Evolutionary conservation across 2,329 filamentous ascomycete species (phyloP).

Genomic region (Lachnellula occidentalis): DNA sequence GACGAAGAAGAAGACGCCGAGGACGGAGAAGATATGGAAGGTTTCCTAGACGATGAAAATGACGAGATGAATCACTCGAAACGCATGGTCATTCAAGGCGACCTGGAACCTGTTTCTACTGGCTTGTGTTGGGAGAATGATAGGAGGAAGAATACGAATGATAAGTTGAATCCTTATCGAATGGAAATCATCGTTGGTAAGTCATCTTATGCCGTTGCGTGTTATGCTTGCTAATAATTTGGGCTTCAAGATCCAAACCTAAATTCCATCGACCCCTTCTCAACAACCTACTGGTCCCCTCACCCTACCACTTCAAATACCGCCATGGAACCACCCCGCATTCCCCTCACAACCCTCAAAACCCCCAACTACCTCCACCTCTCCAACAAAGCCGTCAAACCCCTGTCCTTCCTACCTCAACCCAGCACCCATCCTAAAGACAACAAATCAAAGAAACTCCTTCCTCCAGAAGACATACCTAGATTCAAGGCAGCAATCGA

Average conservation of each 20-base stretch:
- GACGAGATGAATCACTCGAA: slow-evolving; percentile 51
- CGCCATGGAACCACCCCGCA: slow-evolving; percentile 32
- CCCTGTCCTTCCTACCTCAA: slow-evolving; percentile 2
- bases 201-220: neutral
- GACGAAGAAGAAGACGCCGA: slow-evolving; percentile 63
- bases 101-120: slow-evolving; percentile 70
- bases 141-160: slow-evolving; percentile 41
- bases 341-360: slow-evolving; percentile 30
- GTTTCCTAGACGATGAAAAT: slow-evolving; percentile 59
- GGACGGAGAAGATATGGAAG: slow-evolving; percentile 65
- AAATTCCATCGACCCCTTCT: slow-evolving; percentile 77
- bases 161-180: slow-evolving; percentile 53
- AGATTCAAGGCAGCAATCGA: slow-evolving; percentile 64
- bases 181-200: slow-evolving; percentile 61
- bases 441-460: slow-evolving; percentile 23
- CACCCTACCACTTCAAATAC: slow-evolving; percentile 1
- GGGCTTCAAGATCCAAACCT: slow-evolving; percentile 28
- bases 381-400: slow-evolving; percentile 8
- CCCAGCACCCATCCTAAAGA: slow-evolving; percentile 8
- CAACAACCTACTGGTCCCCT: slow-evolving; percentile 67
- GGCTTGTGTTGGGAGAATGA: slow-evolving; percentile 79
- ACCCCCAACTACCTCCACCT: neutral
- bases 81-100: slow-evolving; percentile 54
- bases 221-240: neutral
- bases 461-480: slow-evolving; percentile 23